Percentiles rank a stretch among this genome's conserved stretches.
Conservation (phyloP, 768 basidiomycete genomes). For the Polyporus arcularius region DNA sequence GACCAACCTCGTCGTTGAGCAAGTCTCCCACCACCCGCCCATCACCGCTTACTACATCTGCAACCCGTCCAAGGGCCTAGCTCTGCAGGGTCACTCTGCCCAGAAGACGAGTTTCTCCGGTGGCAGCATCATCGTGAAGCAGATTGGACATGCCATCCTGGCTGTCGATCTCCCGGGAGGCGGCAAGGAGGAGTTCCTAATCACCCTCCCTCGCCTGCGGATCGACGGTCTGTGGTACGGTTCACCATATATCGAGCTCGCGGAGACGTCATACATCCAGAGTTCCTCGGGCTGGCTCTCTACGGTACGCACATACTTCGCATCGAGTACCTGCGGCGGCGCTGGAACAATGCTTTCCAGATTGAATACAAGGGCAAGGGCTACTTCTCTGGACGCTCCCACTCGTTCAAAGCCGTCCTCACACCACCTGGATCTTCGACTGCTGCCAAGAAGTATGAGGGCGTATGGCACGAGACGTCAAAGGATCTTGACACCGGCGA, state of each 20-base stretch:
- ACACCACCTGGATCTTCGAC: conserved; percentile 44
- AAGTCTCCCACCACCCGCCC: conserved; percentile 95
- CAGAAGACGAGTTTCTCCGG: conserved; percentile 94
- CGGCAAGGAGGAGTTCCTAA: conserved; percentile 71
- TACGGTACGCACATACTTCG: conserved; percentile 37
- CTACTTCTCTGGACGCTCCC: conserved; percentile 83
- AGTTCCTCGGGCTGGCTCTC: conserved; percentile 60
- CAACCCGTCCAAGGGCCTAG: conserved; percentile 75
- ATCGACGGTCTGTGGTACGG: conserved; percentile 94
- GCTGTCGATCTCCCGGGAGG: conserved; percentile 63
- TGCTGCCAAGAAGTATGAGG: conserved; percentile 63
- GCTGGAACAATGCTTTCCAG: conserved; percentile 6
- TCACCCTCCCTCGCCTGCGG: conserved; percentile 88
- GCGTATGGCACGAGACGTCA: conserved; percentile 76
- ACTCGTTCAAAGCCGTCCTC: conserved; percentile 87
- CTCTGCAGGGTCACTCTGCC: conserved; percentile 84
- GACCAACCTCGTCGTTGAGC: conserved; percentile 85
- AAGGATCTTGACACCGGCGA: conserved; percentile 50
- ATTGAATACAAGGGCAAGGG: conserved; percentile 97
- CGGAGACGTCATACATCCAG: conserved; percentile 80
- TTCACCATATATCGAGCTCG: conserved; percentile 90
- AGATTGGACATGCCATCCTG: conserved; percentile 91
- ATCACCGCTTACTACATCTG: conserved; percentile 87
- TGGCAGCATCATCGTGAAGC: conserved; percentile 84
- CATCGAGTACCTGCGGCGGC: neutral